Base-by-base conservation (phyloP, 2,329 filamentous ascomycete genomes). In the Colletotrichum phormii region DNA sequence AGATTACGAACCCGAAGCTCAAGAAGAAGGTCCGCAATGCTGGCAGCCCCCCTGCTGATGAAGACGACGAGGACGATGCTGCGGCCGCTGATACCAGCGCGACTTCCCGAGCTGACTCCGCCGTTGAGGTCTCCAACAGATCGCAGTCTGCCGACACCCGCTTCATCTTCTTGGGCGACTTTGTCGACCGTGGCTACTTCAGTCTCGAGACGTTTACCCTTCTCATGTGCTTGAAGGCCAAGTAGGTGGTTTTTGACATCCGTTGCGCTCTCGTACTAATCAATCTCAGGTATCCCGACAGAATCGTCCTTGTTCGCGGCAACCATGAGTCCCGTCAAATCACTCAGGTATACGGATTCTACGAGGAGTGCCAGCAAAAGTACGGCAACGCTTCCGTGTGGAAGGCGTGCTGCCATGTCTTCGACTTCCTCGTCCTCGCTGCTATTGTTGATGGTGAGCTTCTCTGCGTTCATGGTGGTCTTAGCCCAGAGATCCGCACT, bases 331-430 rank as follows among this genome's bases (percentile, higher is more conserved):
- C 95, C 31, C 92, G 97, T 75, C 97, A 97, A 79, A 97, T 99
- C 75, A 99, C 97, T 9, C 97, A 99, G 80, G 98, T 97, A 26
- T 99, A 99, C 82, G 97, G 97, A 66, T 99, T 99, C 84, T 99
- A 99, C 84, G 98, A 97, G 73, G 97, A 99, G 82, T 99, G 97
- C 83, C 95, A 95, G 68, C 93, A 97, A 79, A 99, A 99, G 84
- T 99, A 99, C 82, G 97, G 97, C 80, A 98, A 98, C 80, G 95
- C 97, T 13, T 98, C 97, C 61, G 97, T 99, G n/a, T 99, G 97
- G 97, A 97, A 99, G 83, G 97, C 98, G 72, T 99, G 98, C 83
- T 99, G 97, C 75, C 97, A 99, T 82, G 98, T 99, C 85, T 99
- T 99, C 82, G 97, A 99, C 83, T 99, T 98, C 83, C 90, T 99